Base-by-base conservation (phyloP, 768 basidiomycete genomes). In the Hygrophoropsis aurantiaca region DNA sequence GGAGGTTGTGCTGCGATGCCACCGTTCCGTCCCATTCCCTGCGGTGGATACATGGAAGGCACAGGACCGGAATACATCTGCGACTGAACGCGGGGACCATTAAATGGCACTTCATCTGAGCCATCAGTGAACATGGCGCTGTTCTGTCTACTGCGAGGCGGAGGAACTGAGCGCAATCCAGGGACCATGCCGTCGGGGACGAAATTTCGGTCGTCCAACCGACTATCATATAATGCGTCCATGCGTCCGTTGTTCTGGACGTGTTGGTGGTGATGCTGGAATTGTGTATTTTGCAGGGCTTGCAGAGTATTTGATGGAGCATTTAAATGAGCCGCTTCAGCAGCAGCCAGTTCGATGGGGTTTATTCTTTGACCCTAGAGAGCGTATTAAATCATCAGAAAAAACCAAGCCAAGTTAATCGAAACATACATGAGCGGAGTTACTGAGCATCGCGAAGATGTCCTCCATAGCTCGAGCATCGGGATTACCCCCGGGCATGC, bases 151-250 rank as follows among this genome's bases (percentile, higher is more conserved):
- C 69, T 75, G 50, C 86, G 78, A 46, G 82, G 77, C 35, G 82
- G 79, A 39, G 78, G 81, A 32, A 74, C 76, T 24, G 84, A 76
- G 32, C 90, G 83, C 25, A 92, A 74, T 8, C 89, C 90, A 20
- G 90, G 89, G 13, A 92, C 90, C 80, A 92, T 81, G 23, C 86
- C 87, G 66, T 92, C 87, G 9, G 90, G 87, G 20, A 88, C 78
- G 55, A 92, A 92, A 55, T 75, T 81, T 52, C 88, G 77, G 56
- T 88, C 87, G 43, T 91, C 86, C 33, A 82, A 61, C 20, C 82
- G 82, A 55, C 81, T 85, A 44, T 89, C 86, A 58, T 87, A 88
- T 25, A 89, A 61, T 3, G 85, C 64, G 34, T 90, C 87, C 33
- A 85, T 69, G 19, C 84, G 83, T 54, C 57, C 30, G 11, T 70